Percentiles rank a stretch among this genome's conserved stretches.
phyloP scores from a whole-genome alignment of 352 stramenopile species.

The Heterotrichella gracilis region DNA sequence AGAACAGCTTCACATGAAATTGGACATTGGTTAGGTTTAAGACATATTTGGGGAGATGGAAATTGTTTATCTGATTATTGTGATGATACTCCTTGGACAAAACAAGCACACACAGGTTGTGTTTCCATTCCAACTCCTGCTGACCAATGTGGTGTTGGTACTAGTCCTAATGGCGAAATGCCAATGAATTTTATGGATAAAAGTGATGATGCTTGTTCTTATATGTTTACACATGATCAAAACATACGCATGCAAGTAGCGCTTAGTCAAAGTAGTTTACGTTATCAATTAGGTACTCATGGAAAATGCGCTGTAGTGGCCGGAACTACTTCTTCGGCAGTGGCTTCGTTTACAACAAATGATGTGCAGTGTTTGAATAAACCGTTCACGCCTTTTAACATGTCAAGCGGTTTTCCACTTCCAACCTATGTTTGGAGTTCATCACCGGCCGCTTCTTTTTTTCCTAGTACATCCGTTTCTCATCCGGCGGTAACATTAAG shows the following conservation, averaged over 20 bases:
- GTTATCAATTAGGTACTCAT: background rate
- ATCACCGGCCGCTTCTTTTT: background rate
- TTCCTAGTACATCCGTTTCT: background rate
- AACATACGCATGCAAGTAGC: background rate
- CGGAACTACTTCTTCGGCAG: background rate
- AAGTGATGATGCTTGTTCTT: background rate
- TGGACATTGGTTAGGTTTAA: background rate
- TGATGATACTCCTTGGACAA: background rate
- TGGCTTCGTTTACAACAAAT: background rate
- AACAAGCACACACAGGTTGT: background rate
- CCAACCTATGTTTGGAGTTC: background rate
- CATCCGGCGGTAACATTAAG: background rate
- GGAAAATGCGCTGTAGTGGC: background rate
- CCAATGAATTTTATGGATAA: background rate
- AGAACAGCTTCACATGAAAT: background rate
- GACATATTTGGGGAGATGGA: background rate
- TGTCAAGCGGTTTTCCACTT: background rate
- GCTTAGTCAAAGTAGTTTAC: background rate
- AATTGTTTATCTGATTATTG: background rate
- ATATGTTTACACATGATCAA: slow-evolving; percentile 2
- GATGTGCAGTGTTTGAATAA: background rate
- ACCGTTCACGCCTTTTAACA: background rate
- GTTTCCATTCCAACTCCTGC: background rate
- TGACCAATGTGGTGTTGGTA: too few relatives aligned
- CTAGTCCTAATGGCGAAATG: background rate